Percentiles rank a stretch among this genome's conserved stretches.
Conservation (phyloP, 2,329 filamentous ascomycete genomes). For the Metarhizium robertsii region DNA sequence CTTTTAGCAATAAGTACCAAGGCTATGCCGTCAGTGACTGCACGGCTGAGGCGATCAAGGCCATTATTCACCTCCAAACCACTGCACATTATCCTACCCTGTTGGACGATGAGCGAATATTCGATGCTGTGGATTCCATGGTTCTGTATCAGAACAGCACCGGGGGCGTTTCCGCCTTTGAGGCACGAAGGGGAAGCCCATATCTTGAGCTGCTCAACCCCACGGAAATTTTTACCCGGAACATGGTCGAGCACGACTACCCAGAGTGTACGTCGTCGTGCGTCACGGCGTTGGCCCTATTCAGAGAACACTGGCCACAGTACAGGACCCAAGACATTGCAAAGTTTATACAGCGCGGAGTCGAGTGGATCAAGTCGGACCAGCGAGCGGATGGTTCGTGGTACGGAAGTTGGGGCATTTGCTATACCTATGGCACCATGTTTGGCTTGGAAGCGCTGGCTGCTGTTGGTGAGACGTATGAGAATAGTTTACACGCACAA, state of each 20-base stretch:
- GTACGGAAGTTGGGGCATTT: slow-evolving; percentile 97
- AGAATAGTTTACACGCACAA: slow-evolving; percentile 46
- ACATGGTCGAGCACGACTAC: background rate
- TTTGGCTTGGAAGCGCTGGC: slow-evolving; percentile 83
- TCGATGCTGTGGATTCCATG: background rate
- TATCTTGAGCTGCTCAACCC: background rate
- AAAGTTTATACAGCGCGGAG: slow-evolving; percentile 16
- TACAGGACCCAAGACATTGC: slow-evolving; percentile 68
- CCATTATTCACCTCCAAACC: too few species aligned
- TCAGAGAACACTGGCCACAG: slow-evolving; percentile 68
- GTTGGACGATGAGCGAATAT: too few species aligned
- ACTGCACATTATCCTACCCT: too few species aligned
- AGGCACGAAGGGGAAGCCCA: background rate
- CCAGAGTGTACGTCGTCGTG: slow-evolving; percentile 63
- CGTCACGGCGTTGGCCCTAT: slow-evolving; percentile 76
- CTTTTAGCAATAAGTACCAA: too few species aligned
- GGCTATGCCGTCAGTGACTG: too few species aligned
- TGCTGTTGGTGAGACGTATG: slow-evolving; percentile 71
- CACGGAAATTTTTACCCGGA: too few species aligned
- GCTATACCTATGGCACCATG: slow-evolving; percentile 94
- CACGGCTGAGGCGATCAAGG: too few species aligned
- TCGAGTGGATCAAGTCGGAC: slow-evolving; percentile 27
- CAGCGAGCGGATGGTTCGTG: slow-evolving; percentile 80
- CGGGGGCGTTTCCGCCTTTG: background rate
- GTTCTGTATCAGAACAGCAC: background rate